Conservation (phyloP, 306 rosid genomes). For the Castanea crenata region DNA sequence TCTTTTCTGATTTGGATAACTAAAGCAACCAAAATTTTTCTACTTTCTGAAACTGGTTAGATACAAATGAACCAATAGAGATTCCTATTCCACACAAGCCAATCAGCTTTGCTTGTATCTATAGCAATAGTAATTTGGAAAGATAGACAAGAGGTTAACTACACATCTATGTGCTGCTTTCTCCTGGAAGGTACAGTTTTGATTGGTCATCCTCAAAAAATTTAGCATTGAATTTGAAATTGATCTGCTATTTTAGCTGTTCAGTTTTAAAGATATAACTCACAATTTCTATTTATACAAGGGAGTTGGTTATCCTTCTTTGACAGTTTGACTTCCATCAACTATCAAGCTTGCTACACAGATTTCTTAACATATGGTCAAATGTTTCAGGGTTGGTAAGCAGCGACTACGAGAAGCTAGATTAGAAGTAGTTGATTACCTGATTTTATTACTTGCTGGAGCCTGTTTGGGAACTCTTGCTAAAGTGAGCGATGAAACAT, state of each 20-base stretch:
- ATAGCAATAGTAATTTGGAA: background rate
- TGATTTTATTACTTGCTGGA: conserved; percentile 78
- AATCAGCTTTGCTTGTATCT: background rate
- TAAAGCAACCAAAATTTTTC: background rate
- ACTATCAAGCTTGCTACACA: background rate
- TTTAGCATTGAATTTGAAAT: conserved; percentile 10
- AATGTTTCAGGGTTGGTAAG: conserved; percentile 61
- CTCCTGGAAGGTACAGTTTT: background rate
- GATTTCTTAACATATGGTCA: conserved; percentile 16
- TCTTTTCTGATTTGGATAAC: background rate
- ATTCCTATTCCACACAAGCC: conserved; percentile 10
- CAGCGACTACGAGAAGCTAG: conserved; percentile 72
- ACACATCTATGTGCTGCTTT: background rate
- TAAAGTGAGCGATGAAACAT: conserved; percentile 62
- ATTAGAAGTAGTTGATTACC: conserved; percentile 58
- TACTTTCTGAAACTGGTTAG: no score
- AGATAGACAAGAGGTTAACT: background rate
- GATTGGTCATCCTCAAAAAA: background rate
- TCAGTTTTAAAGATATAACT: conserved; percentile 1
- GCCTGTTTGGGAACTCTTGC: conserved; percentile 77
- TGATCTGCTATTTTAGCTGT: background rate
- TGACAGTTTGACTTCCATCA: background rate
- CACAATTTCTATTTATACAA: background rate
- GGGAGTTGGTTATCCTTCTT: conserved; percentile 6
- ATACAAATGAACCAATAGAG: background rate